phyloP scores from a whole-genome alignment of 1,284 basidiomycete genomes.

The Leccinum colubrinum region DNA sequence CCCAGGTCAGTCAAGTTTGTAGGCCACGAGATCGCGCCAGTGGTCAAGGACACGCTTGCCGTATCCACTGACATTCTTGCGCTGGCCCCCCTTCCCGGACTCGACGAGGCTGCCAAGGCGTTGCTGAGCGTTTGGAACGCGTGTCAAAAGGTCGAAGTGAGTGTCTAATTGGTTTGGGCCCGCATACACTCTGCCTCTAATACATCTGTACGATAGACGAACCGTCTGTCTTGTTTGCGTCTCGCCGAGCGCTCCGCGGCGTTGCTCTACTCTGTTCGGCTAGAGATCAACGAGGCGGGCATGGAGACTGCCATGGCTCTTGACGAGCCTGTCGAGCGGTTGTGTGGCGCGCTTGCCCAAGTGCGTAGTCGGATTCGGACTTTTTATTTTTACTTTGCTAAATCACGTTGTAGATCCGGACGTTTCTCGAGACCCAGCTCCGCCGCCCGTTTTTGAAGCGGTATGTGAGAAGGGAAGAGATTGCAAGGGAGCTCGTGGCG shows the following conservation, averaged over 20 bases:
- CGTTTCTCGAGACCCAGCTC: conserved; percentile 57
- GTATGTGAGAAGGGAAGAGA: conserved; percentile 75
- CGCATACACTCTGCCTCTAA: conserved; percentile 2
- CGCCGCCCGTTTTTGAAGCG: conserved; percentile 75
- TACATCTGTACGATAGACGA: conserved; percentile 41
- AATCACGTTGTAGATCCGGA: conserved; percentile 36
- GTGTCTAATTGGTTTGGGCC: conserved; percentile 21
- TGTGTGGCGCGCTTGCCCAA: conserved; percentile 39
- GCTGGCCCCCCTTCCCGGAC: conserved; percentile 55
- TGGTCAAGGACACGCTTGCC: conserved; percentile 24
- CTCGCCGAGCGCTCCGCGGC: conserved; percentile 52
- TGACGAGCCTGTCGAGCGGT: conserved; percentile 38
- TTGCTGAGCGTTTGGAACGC: conserved; percentile 63
- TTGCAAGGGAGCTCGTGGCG: conserved; percentile 49
- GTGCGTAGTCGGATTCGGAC: conserved; percentile 36
- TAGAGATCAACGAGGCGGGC: conserved; percentile 44
- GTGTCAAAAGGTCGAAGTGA: conserved; percentile 58
- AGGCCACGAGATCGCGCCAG: conserved; percentile 20
- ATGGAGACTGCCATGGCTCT: conserved; percentile 11
- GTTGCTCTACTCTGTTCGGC: conserved; percentile 44
- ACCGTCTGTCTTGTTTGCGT: conserved; percentile 49
- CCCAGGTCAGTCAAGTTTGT: conserved; percentile 16
- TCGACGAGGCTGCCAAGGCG: conserved; percentile 49
- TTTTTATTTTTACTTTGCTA: not conserved
- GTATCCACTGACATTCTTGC: conserved; percentile 44